Percentiles rank a stretch among this genome's conserved stretches.
Evolutionary conservation across 2,329 filamentous ascomycete genomes (phyloP).

Genomic region (Fusarium heterosporum): DNA sequence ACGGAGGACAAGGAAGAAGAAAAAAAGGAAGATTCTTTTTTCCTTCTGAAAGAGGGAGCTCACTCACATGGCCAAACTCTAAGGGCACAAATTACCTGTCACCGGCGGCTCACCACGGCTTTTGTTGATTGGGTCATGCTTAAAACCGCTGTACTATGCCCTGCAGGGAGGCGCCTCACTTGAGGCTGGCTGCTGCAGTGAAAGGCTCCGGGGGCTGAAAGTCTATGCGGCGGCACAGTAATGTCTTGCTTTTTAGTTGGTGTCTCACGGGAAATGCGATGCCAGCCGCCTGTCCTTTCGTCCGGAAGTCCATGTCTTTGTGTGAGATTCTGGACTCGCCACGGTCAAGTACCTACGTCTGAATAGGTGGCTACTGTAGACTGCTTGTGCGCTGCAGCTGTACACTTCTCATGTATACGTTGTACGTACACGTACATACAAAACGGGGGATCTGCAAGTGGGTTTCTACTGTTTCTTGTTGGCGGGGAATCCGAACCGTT

Average conservation of each 20-base stretch:
- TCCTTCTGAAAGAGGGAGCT: slow-evolving; percentile 33
- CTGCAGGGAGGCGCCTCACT: background rate
- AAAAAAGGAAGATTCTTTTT: slow-evolving; percentile 38
- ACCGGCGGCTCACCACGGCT: slow-evolving; percentile 16
- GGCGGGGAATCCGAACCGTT: slow-evolving; percentile 24
- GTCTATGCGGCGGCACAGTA: background rate
- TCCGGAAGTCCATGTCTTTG: background rate
- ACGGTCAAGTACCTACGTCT: background rate
- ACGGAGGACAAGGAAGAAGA: slow-evolving; percentile 21
- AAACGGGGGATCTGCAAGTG: slow-evolving; percentile 24
- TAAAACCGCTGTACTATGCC: slow-evolving; percentile 14
- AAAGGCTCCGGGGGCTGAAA: slow-evolving; percentile 20
- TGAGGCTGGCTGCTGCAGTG: slow-evolving; percentile 18
- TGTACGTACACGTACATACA: background rate
- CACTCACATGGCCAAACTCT: slow-evolving; percentile 31
- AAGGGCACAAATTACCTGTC: slow-evolving; percentile 28
- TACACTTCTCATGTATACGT: background rate
- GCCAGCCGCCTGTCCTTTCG: slow-evolving; percentile 1
- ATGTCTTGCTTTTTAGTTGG: slow-evolving; percentile 22
- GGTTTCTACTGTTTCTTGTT: slow-evolving; percentile 15
- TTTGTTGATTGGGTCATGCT: slow-evolving; percentile 3
- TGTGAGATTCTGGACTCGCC: background rate
- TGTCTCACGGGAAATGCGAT: slow-evolving; percentile 7
- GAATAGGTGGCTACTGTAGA: background rate
- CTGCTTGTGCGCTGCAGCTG: slow-evolving; percentile 2